Evolutionary conservation across 2,329 filamentous ascomycete species (phyloP).

Genomic region (Aurifilum marmelostoma): DNA sequence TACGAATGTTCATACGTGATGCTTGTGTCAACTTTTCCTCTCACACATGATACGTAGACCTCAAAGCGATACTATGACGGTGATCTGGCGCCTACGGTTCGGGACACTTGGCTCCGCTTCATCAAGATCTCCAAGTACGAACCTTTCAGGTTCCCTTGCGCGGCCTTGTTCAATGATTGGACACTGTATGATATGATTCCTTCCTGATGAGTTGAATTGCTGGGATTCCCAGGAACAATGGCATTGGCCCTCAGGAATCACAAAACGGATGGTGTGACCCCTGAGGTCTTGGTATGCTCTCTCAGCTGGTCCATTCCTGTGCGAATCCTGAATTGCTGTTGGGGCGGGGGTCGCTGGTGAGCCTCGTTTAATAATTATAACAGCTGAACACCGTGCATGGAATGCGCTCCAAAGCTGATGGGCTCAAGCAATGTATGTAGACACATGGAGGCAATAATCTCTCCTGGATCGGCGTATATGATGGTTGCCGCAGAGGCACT

Average conservation of each 20-base stretch:
- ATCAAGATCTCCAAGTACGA: not conserved
- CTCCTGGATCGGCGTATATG: not conserved
- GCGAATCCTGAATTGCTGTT: not conserved
- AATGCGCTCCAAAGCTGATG: not conserved
- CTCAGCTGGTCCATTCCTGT: not conserved
- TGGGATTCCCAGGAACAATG: no score
- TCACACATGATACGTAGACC: no score
- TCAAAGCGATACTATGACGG: no score
- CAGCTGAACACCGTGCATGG: not conserved
- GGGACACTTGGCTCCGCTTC: not conserved
- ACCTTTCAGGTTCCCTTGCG: not conserved
- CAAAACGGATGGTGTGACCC: not conserved
- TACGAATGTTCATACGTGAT: no score
- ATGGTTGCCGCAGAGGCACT: not conserved
- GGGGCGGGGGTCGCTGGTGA: not conserved
- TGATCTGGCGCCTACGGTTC: not conserved
- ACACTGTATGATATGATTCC: not conserved
- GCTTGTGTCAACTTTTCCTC: not conserved
- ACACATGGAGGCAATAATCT: not conserved
- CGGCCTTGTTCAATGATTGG: not conserved
- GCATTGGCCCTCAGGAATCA: not conserved
- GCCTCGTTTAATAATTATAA: not conserved
- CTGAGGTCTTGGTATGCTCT: not conserved
- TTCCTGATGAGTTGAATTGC: not conserved
- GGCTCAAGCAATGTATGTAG: no score